These are phyloP conservation scores for Gentiana straminea DNA, from an alignment of 257 asterid species.

Conservation along the genomic window DNA sequence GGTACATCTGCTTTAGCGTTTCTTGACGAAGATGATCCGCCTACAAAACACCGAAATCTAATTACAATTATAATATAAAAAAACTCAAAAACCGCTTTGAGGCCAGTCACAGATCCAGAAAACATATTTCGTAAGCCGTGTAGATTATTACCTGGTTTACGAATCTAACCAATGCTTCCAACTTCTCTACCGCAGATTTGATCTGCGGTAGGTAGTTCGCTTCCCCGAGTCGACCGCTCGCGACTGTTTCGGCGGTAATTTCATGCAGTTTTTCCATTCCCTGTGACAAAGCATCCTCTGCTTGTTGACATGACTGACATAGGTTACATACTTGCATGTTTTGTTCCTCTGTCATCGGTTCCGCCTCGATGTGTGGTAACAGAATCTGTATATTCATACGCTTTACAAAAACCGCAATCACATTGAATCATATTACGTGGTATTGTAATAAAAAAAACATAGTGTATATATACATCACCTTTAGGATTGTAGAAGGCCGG, in stretches of 20 bases:
- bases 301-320: conserved; percentile 72
- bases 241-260: conserved; percentile 43
- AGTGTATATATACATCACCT: conserved; percentile 28
- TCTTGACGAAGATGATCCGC: conserved; percentile 38
- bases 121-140: no score
- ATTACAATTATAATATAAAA: neutral
- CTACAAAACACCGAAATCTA: neutral
- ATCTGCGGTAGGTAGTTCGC: conserved; percentile 53
- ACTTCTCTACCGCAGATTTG: conserved; percentile 53
- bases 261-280: conserved; percentile 77
- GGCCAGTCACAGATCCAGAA: neutral
- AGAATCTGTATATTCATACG: conserved; percentile 37
- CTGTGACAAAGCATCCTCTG: conserved; percentile 82
- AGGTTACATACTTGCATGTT: conserved; percentile 32
- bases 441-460: no score
- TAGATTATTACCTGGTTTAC: conserved; percentile 55
- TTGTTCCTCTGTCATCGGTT: conserved; percentile 54
- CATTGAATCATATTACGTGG: no score
- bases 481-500: conserved; percentile 78
- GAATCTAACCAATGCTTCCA: conserved; percentile 58
- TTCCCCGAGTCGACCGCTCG: conserved; percentile 41
- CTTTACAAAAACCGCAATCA: no score
- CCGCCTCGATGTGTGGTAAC: conserved; percentile 39
- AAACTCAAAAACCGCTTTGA: no score
- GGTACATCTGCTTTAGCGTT: conserved; percentile 29